These are phyloP conservation scores for Solanum appendiculatum DNA, from an alignment of 257 asterid genomes.

Conservation along the genomic window DNA sequence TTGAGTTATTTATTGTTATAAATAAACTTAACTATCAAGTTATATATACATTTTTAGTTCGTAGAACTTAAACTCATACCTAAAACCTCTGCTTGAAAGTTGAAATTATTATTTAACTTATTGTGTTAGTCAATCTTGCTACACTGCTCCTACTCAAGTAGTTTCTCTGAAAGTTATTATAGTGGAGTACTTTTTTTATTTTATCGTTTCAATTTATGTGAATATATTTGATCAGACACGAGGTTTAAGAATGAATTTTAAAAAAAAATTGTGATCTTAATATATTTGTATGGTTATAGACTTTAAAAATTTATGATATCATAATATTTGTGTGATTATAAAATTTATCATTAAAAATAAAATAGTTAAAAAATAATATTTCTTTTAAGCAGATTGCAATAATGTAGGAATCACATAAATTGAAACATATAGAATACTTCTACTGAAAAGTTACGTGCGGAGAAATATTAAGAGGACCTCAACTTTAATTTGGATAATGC, in stretches of 20 bases:
- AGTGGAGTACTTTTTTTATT: neutral
- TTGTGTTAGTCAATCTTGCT: neutral
- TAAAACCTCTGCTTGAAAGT: neutral
- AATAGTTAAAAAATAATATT: too few species aligned
- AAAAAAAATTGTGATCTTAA: neutral
- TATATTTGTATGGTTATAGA: neutral
- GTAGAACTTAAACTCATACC: neutral
- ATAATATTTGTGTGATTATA: neutral
- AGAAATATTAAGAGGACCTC: neutral
- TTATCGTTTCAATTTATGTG: neutral
- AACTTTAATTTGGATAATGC: neutral
- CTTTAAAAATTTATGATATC: neutral
- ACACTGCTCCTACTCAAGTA: neutral
- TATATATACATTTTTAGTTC: too few species aligned
- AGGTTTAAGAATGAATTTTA: accelerated
- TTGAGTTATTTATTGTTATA: too few species aligned
- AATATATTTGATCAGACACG: neutral
- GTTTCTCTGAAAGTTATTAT: neutral
- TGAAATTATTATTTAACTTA: neutral
- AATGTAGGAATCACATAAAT: neutral
- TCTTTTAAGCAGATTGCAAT: too few species aligned
- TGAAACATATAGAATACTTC: neutral
- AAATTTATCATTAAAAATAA: neutral
- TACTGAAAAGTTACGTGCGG: neutral
- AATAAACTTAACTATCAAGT: too few species aligned